Conservation (phyloP, 345 rosid genomes). For the Gynandropsis gynandra region DNA sequence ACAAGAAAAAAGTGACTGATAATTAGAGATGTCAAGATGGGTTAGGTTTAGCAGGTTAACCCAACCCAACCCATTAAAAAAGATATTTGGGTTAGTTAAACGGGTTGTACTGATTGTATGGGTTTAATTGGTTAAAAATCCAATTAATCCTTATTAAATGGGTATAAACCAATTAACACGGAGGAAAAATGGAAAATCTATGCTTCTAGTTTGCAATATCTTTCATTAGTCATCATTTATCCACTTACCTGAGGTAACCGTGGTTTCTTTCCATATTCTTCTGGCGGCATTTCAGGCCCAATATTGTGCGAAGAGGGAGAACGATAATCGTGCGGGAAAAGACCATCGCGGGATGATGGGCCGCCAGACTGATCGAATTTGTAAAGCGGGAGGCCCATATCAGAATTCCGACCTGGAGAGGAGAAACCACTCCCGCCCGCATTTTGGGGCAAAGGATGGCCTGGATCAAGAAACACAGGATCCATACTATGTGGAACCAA, state of each 20-base stretch:
- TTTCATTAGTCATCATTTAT: neutral
- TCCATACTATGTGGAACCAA: conserved; percentile 41
- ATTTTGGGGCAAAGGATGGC: conserved; percentile 43
- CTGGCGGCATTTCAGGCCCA: conserved; percentile 42
- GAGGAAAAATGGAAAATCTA: too few species aligned
- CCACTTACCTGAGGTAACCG: conserved; percentile 58
- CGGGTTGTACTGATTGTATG: too few species aligned
- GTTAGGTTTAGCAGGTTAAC: too few species aligned
- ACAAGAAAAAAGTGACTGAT: conserved; percentile 1
- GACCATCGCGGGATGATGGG: conserved; percentile 43
- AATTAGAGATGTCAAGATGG: too few species aligned
- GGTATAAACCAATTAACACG: too few species aligned
- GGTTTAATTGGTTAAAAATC: too few species aligned
- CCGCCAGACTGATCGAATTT: conserved; percentile 51
- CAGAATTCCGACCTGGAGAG: conserved; percentile 39
- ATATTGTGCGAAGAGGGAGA: conserved; percentile 40
- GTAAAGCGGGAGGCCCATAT: conserved; percentile 42
- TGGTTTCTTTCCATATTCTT: conserved; percentile 52
- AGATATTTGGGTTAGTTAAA: too few species aligned
- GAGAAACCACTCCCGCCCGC: conserved; percentile 64
- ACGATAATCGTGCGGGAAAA: conserved; percentile 48
- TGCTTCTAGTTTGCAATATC: too few species aligned
- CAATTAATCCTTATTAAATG: too few species aligned
- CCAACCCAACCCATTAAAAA: too few species aligned
- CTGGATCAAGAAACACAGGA: conserved; percentile 46